phyloP scores from a whole-genome alignment of 2,329 filamentous ascomycete species.

The Sporothrix luriei region DNA sequence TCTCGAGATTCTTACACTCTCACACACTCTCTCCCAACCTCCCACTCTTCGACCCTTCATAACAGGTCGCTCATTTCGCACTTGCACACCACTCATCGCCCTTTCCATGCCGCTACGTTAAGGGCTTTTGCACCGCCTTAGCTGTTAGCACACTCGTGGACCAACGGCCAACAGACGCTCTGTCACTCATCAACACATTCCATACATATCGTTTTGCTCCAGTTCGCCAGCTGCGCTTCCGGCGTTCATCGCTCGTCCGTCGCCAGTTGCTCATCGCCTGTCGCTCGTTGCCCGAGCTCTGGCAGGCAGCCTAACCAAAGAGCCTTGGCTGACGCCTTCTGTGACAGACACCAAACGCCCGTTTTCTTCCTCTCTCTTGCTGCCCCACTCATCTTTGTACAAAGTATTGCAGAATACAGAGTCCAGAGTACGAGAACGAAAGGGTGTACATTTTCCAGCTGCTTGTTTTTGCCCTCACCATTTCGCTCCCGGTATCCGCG shows the following conservation, averaged over 20 bases:
- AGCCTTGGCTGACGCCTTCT: constrained; percentile 17
- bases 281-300: constrained; percentile 3
- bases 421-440: background rate
- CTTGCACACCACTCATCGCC: background rate
- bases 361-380: background rate
- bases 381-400: constrained; percentile 10
- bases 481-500: background rate
- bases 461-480: background rate
- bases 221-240: background rate
- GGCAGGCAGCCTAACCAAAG: constrained; percentile 19
- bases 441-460: background rate
- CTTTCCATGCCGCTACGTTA: background rate
- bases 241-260: background rate
- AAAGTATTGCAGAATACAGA: no score
- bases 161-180: background rate
- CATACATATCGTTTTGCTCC: background rate
- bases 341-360: constrained; percentile 15
- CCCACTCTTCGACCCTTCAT: background rate
- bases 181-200: constrained; percentile 1
- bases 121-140: background rate
- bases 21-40: background rate
- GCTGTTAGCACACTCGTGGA: background rate
- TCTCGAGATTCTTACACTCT: background rate
- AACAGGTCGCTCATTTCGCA: background rate
- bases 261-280: background rate